These are phyloP conservation scores for Diaporthe capsici DNA, from an alignment of 2,329 filamentous ascomycete species.

Conservation along the genomic window DNA sequence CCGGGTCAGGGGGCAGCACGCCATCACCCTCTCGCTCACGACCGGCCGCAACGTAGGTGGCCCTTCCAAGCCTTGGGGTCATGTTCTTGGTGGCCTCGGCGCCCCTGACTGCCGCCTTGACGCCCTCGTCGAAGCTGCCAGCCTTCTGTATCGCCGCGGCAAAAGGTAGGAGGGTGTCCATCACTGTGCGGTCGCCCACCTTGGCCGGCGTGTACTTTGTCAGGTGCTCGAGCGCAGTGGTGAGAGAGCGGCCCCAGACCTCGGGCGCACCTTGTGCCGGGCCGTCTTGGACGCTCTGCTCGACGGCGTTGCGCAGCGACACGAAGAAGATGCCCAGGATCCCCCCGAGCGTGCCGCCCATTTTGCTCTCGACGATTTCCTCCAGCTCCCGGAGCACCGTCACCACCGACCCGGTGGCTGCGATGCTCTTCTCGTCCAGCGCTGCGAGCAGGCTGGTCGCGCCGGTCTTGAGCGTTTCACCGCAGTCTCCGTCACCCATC, in stretches of 20 bases:
- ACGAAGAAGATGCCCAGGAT: constrained; percentile 70
- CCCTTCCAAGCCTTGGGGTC: constrained; percentile 75
- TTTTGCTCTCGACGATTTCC: constrained; percentile 68
- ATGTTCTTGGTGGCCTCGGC: constrained; percentile 75
- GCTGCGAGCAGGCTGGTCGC: constrained; percentile 64
- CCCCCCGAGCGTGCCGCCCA: constrained; percentile 67
- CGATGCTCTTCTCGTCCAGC: constrained; percentile 53
- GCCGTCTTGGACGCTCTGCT: constrained; percentile 42
- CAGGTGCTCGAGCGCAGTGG: constrained; percentile 61
- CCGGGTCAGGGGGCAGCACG: constrained; percentile 75
- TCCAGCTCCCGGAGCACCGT: constrained; percentile 64
- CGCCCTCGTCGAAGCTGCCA: constrained; percentile 66
- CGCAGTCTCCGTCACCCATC: constrained; percentile 72
- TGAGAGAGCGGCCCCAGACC: constrained; percentile 60
- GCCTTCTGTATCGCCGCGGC: constrained; percentile 61
- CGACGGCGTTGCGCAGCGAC: constrained; percentile 58
- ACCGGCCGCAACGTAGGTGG: constrained; percentile 75
- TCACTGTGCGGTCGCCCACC: constrained; percentile 69
- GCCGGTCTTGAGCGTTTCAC: constrained; percentile 71
- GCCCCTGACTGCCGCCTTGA: constrained; percentile 71
- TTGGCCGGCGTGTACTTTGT: constrained; percentile 67
- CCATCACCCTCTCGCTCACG: constrained; percentile 49
- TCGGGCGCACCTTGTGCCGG: constrained; percentile 51
- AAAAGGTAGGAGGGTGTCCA: constrained; percentile 71
- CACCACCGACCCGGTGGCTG: constrained; percentile 61